Conservation (phyloP, 129 eudicot genomes). For the Centrapalus pauciflorus region DNA sequence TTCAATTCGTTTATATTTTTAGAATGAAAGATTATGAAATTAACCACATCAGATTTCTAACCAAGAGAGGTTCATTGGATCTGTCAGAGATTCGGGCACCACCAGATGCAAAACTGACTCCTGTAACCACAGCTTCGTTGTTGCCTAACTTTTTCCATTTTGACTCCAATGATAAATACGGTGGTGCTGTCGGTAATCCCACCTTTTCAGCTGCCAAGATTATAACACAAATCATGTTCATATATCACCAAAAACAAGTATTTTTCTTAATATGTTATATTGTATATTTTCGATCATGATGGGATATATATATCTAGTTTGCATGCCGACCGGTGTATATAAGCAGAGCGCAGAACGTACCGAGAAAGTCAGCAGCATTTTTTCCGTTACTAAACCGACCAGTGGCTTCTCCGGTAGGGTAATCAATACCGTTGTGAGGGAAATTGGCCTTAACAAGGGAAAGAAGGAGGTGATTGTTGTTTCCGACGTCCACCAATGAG, state of each 20-base stretch:
- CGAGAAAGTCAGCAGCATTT: slow-evolving; percentile 75
- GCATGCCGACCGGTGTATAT: no score
- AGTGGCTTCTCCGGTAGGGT: slow-evolving; percentile 49
- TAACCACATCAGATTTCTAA: no score
- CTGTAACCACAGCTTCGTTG: slow-evolving; percentile 24
- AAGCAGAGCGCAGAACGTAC: slow-evolving; percentile 29
- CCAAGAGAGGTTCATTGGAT: slow-evolving; percentile 30
- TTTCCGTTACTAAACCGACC: slow-evolving; percentile 84
- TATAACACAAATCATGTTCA: neutral
- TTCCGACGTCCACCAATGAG: slow-evolving; percentile 74
- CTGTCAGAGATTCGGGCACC: slow-evolving; percentile 63
- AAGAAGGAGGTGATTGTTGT: slow-evolving; percentile 54
- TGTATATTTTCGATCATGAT: no score
- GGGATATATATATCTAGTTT: no score
- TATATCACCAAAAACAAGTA: no score
- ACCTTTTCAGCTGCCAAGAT: slow-evolving; percentile 65
- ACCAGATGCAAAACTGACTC: slow-evolving; percentile 73
- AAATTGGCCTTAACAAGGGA: slow-evolving; percentile 60
- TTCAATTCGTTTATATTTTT: no score
- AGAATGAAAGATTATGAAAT: no score
- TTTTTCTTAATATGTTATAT: no score
- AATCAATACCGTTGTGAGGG: slow-evolving; percentile 74
- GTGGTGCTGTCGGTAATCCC: slow-evolving; percentile 44
- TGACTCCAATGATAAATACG: slow-evolving; percentile 39
- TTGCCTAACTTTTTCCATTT: slow-evolving; percentile 7